Percentiles rank a stretch among this genome's conserved stretches.
Evolutionary conservation across 192 early-diverging fungal species (phyloP).

Genomic region (Umbelopsis sp.): DNA sequence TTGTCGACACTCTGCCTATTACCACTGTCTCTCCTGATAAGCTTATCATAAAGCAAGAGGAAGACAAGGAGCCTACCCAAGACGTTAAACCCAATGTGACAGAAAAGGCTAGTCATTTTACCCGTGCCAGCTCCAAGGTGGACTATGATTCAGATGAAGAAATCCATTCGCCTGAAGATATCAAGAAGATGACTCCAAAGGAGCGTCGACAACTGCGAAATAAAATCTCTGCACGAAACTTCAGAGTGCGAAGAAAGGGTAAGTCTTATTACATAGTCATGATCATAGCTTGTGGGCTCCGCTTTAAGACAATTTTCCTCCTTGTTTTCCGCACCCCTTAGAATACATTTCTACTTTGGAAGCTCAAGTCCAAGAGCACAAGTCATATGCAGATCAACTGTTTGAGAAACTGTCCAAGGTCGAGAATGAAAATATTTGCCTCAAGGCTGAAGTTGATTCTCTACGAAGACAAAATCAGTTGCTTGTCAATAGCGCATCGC

Average conservation of each 20-base stretch:
- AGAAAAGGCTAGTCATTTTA: background rate
- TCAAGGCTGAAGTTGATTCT: slow-evolving; percentile 34
- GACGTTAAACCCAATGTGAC: background rate
- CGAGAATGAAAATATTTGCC: slow-evolving; percentile 36
- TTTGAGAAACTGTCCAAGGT: slow-evolving; percentile 30
- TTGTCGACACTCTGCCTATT: slow-evolving; percentile 5
- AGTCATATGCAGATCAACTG: slow-evolving; percentile 30
- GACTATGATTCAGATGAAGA: slow-evolving; percentile 20
- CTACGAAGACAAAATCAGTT: slow-evolving; percentile 37
- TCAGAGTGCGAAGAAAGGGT: slow-evolving; percentile 73
- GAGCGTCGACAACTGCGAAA: slow-evolving; percentile 73
- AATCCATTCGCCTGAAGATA: slow-evolving; percentile 18
- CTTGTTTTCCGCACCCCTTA: slow-evolving; percentile 2
- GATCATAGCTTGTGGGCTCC: background rate
- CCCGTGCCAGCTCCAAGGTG: slow-evolving; percentile 3
- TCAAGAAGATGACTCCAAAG: slow-evolving; percentile 55
- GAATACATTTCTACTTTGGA: slow-evolving; percentile 44
- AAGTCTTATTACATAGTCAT: background rate
- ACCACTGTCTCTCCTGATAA: slow-evolving; percentile 19
- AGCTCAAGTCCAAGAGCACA: slow-evolving; percentile 39
- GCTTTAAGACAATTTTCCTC: background rate
- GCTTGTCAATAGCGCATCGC: slow-evolving; percentile 23
- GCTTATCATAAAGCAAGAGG: slow-evolving; percentile 15
- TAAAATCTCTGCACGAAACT: slow-evolving; percentile 80
- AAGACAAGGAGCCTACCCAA: background rate